These are phyloP conservation scores for Boletus tylopilopsis DNA, from an alignment of 768 basidiomycete genomes.

Conservation along the genomic window DNA sequence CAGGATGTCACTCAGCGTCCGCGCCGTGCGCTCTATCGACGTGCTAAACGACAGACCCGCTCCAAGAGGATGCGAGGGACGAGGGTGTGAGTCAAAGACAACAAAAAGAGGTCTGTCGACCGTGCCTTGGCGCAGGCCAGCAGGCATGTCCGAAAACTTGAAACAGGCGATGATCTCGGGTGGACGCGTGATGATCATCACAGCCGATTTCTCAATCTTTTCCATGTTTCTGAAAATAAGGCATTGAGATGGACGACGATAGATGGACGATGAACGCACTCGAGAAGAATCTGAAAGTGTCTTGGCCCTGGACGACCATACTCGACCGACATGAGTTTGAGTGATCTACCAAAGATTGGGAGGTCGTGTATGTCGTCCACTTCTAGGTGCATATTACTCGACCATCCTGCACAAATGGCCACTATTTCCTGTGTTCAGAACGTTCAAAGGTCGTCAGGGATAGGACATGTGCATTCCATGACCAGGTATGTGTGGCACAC, in stretches of 20 bases:
- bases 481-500: too few relatives aligned
- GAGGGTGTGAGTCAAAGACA: slow-evolving; percentile 66
- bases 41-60: slow-evolving; percentile 55
- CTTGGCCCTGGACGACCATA: slow-evolving; percentile 37
- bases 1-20: slow-evolving; percentile 45
- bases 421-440: slow-evolving; percentile 48
- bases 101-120: slow-evolving; percentile 41
- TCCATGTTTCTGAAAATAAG: slow-evolving; percentile 22
- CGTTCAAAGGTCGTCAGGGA: background rate
- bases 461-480: too few relatives aligned
- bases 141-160: slow-evolving; percentile 21
- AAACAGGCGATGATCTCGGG: slow-evolving; percentile 65
- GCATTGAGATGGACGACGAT: background rate
- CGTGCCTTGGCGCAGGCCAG: background rate
- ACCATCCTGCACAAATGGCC: slow-evolving; percentile 56
- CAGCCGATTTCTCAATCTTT: slow-evolving; percentile 22
- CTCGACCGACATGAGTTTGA: slow-evolving; percentile 34
- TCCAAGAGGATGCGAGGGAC: slow-evolving; percentile 55
- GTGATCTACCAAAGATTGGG: slow-evolving; percentile 45
- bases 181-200: slow-evolving; percentile 61
- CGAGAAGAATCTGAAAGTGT: slow-evolving; percentile 33
- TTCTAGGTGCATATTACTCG: slow-evolving; percentile 48
- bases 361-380: slow-evolving; percentile 48
- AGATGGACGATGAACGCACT: slow-evolving; percentile 16
- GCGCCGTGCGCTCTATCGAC: slow-evolving; percentile 41